Conservation (phyloP, 345 rosid species). For the Populus pruinosa region DNA sequence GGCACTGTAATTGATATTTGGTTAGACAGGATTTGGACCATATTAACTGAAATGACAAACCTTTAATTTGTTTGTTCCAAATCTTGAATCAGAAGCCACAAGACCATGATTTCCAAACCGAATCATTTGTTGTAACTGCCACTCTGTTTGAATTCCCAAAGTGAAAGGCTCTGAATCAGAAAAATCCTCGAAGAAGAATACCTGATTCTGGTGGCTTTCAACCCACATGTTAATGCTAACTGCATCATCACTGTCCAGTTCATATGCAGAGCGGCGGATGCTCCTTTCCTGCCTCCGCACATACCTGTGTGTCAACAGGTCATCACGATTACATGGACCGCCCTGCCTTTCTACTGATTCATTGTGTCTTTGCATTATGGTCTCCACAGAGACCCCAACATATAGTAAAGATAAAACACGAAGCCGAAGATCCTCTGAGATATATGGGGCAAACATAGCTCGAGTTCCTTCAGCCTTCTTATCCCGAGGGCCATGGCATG, state of each 20-base stretch:
- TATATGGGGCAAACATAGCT: conserved; percentile 97
- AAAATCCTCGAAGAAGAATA: conserved; percentile 72
- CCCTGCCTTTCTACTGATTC: conserved; percentile 92
- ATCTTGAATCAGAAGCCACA: conserved; percentile 82
- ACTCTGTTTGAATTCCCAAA: conserved; percentile 90
- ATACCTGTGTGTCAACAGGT: conserved; percentile 86
- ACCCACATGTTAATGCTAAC: conserved; percentile 78
- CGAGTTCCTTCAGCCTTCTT: conserved; percentile 89
- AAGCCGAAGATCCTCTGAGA: conserved; percentile 91
- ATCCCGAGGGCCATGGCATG: conserved; percentile 97
- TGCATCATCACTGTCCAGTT: conserved; percentile 79
- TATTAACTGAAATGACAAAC: conserved; percentile 39
- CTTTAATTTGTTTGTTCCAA: conserved; percentile 91
- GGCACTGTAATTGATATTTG: not conserved
- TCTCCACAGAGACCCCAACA: conserved; percentile 94
- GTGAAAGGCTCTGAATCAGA: conserved; percentile 72
- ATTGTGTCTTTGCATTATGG: conserved; percentile 91
- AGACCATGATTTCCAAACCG: conserved; percentile 83
- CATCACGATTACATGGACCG: conserved; percentile 82
- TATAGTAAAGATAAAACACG: conserved; percentile 79
- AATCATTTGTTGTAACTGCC: conserved; percentile 99
- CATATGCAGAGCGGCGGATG: conserved; percentile 75
- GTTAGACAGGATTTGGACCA: not conserved
- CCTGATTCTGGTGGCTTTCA: conserved; percentile 70
- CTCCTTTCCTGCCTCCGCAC: conserved; percentile 90